Evolutionary conservation across 2,329 filamentous ascomycete genomes (phyloP), one percentile per base, ranked within the genome.

Genomic region (Cladosporium sp.): DNA sequence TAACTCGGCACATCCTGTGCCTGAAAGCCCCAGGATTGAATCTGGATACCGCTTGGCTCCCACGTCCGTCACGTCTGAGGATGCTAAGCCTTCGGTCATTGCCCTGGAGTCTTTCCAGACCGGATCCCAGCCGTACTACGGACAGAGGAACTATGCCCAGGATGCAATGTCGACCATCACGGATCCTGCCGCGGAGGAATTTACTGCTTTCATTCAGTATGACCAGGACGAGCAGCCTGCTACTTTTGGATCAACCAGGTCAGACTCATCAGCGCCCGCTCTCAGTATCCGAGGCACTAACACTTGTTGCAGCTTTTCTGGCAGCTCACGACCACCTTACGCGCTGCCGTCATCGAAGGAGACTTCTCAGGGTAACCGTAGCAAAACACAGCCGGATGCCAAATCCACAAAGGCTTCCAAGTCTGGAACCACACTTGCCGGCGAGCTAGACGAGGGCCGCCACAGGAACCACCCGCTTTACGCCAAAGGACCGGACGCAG

Each of bases 401-500:
- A 50, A 50, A 38, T 22, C 48, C 32, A 49, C 40, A 31, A 48
- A 52, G 49, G 42, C 46, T 40, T 52, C 49, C 46, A 52, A 52
- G 42, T 33, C 34, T 46, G 41, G 38, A 11, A 16, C 32, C 35
- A n/a, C 40, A 18, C 48, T 28, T 7, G 40, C 37, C 11, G 32
- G 45, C 11, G 65, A 66, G 19, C 51, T 38, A 16, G 66, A 65
- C 18, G 67, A 70, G 53, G 65, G 66, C 41, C 65, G 65, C 14
- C 61, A 68, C 59, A 59, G 75, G 46, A 75, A 66, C 67, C 84
- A 91, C 68, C 79, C 77, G 16, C 74, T 89, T 10, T 92, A 91
- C 76, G 84, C 85, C 68, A 82, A 82, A 51, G 73, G 74, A 43
- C 80, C 84, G 9, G 71, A 79, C 38, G 69, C 77, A 33, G 89